Base-by-base conservation (phyloP, 768 basidiomycete species). In the Russula compacta region DNA sequence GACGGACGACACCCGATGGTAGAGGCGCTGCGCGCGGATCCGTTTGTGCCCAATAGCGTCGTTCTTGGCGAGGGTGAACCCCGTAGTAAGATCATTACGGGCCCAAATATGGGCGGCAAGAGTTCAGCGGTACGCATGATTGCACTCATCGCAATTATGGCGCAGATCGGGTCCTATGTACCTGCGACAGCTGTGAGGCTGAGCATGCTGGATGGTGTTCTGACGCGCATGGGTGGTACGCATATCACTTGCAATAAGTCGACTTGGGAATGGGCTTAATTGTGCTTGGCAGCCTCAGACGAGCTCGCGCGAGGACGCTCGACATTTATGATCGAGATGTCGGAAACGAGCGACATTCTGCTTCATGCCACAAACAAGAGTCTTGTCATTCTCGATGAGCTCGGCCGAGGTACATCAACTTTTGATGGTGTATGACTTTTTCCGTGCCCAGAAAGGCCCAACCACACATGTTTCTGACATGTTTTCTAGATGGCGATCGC, bases 241-340 rank as follows among this genome's bases (percentile, higher is more conserved):
- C 64, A 5, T 29, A 24, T 4, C 6, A 12, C 4, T 57, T 21
- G 12, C 50, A 29, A 52, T 43, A 60, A 47, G 44, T 48, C 38
- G 54, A 52, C 35, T 46, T 50, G 15, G 14, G 46, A 29, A 36
- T 39, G 53, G 50, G 65, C 43, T 65, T 40, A 9, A 8, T 46
- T 56, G 8, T 40, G 4, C 36, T 46, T 32, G 21, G 12, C 59
- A 87, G 95, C 95, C 0, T 87, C 84, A 10, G 95, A 98, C 70
- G 92, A 97, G 65, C 73, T 98, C 29, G 81, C 84, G 6, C 80
- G 87, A 42, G 93, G 93, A 0, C 83, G 91, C 8, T 95, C 93
- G 0, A 98, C 90, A 0, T 97, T 98, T 71, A 97, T 97, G 95
- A 91, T 98, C 3, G 95, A 99, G 73, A 86, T 98, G 79, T 79